Evolutionary conservation across 768 basidiomycete species (phyloP), one percentile per base, ranked within the genome.

Genomic region (Rubroboletus satanas): DNA sequence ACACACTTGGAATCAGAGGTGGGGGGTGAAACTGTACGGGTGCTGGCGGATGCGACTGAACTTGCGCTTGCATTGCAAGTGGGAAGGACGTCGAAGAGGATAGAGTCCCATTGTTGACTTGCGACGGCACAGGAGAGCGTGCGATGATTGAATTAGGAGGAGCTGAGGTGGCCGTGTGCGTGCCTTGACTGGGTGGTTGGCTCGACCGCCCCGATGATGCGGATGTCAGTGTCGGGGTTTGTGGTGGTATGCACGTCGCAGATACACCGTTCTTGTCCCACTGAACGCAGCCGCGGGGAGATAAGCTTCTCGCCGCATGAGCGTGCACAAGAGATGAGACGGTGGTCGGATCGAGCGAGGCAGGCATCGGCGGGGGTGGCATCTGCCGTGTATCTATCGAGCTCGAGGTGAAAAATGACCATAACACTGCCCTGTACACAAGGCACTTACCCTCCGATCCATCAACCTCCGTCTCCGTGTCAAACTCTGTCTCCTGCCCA

Each of bases 321-420:
- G 66, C 58, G 36, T 65, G 66, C 11, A 46, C 52, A 35, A 71
- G 65, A 45, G 72, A 69, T 18, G 69, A 68, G 31, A 73, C 55
- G 5, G 73, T 72, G 31, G 76, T 75, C 5, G 75, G 73, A 54
- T 79, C 75, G 26, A 75, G 62, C 11, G 73, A 66, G 17, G 75
- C 74, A 6, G 79, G 79, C 64, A 81, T 73, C 0, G 77, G 77
- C 21, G 80, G 79, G 7, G 81, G 81, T 5, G 81, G 80, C 82
- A 79, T 77, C 15, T 70, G 71, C 21, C 62, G 66, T 0, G 66
- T 59, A 51, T 75, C 78, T 79, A 49, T 38, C 38, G n/a, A 54
- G 29, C 42, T 26, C 23, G 15, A 38, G 18, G 6, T 55, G 15
- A 54, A 42, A 23, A 52, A 17, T 5, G 15, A n/a, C 12, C 58